Base-by-base conservation (phyloP, 148 eudicot species). In the Polygonum maritimum region DNA sequence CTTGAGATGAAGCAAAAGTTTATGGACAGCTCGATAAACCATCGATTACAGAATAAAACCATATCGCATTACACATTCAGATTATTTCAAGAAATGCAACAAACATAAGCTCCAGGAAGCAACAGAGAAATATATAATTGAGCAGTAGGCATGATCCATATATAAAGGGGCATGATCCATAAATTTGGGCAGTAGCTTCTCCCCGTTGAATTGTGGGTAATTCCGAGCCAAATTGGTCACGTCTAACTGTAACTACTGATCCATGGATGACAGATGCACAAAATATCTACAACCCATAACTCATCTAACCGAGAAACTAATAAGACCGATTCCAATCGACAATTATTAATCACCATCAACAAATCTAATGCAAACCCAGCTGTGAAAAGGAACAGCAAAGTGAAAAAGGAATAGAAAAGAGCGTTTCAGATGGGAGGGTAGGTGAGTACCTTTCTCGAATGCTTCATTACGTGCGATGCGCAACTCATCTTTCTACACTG, bases 391-490 rank as follows among this genome's bases (percentile, higher is more conserved):
- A 16, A 31, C 2, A 33, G 69, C 69, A 33, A 41, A 67, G 19
- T 15, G 18, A 35, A 2, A 67, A 21, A 67, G 6, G 6, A 67
- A n/a, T 36, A 44, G 44, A 67, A 67, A 4, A 35, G 21, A 16
- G 44, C 36, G 36, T 36, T 60, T 31, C 36, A 60, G 36, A 22
- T 60, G 67, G 67, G 67, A 16, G 44, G 36, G 74, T 44, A 72
- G 54, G 54, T 44, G 52, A 44, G 49, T 13, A 86, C 91, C 88
- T 82, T 82, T 72, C 74, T 86, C 3, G 91, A 83, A 52, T 82
- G 88, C 78, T 79, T 74, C 65, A 86, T 55, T 60, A 86, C 52
- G 44, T 78, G 84, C 71, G 83, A 76, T 16, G 87, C 81, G 77
- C 63, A 78, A 33, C 79, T 79, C 90, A 84, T 88, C 47, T 55